Base-by-base conservation (phyloP, 108 stramenopile genomes). In the Cyclotella atomus region DNA sequence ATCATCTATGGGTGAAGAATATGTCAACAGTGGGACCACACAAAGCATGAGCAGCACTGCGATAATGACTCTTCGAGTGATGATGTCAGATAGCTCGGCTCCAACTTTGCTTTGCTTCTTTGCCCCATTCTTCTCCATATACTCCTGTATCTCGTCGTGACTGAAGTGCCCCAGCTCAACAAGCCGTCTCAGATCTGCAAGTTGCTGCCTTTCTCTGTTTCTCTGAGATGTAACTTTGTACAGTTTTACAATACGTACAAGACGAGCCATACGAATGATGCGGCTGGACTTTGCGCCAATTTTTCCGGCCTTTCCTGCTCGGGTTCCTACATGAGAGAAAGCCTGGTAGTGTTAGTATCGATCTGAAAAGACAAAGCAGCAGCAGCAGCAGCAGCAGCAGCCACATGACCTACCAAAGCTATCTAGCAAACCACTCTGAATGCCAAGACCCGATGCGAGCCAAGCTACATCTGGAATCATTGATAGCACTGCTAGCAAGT, bases 211-310 rank as follows among this genome's bases (percentile, higher is more conserved):
- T 67, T 83, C 85, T 60, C 65, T 63, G 19, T 69, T 59, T 30
- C 85, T 56, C 55, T 83, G 85, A 19, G 79, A 85, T 65, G 85
- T 72, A 16, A 85, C 70, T 68, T 88, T 87, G 74, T 90, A 90
- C 41, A 92, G 83, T 79, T 90, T 90, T 34, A 82, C 85, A 30
- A 92, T 46, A 17, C 89, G 85, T 20, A 92, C 88, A 57, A 92
- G 83, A 19, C 88, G 77, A 33, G 87, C 80, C 87, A 92, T 88
- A 34, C 88, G 59, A 19, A 92, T 81, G 32, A 90, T 75, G 29
- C 85, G 83, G 33, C 76, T 73, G 36, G 85, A 76, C 35, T 84
- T 79, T 30, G 84, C 82, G 23, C 84, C 78, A 24, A 79, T 85
- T 33, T 70, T 77, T 38, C 81, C 84, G 14, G 79, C 85, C 52